phyloP scores from a whole-genome alignment of 2,329 filamentous ascomycete species.

The Claviceps digitariae region DNA sequence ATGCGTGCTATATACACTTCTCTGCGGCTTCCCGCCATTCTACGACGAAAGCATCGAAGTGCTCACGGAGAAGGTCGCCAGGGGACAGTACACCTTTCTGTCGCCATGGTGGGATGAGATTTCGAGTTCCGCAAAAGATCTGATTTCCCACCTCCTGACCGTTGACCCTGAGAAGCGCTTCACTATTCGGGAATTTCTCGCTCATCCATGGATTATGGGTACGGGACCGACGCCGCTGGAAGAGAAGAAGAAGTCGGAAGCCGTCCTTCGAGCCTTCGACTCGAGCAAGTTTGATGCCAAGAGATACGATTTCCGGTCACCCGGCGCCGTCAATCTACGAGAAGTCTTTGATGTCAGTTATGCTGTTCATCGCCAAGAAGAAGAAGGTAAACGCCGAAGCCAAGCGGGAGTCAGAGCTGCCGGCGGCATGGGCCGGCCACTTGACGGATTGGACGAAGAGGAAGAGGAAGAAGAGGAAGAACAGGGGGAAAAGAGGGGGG shows the following conservation, averaged over 20 bases:
- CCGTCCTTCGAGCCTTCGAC: conserved; percentile 40
- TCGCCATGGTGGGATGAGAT: conserved; percentile 99
- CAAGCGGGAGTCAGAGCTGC: conserved; percentile 62
- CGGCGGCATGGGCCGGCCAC: conserved; percentile 42
- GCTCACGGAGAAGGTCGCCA: conserved; percentile 92
- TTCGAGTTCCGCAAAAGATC: conserved; percentile 82
- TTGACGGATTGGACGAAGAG: conserved; percentile 57
- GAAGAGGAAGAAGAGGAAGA: conserved; percentile 28
- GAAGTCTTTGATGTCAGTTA: conserved; percentile 99
- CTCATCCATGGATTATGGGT: conserved; percentile 83
- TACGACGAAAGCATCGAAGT: conserved; percentile 98
- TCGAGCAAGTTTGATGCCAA: conserved; percentile 42
- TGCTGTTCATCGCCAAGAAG: conserved; percentile 90
- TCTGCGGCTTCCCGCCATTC: conserved; percentile 96
- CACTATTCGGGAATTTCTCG: conserved; percentile 82
- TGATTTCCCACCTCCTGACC: conserved; percentile 84
- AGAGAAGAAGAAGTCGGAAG: conserved; percentile 41
- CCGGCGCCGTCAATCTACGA: conserved; percentile 84
- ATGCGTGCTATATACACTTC: conserved; percentile 89
- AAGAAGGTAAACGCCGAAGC: conserved; percentile 84
- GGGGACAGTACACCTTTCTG: conserved; percentile 92
- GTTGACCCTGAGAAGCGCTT: conserved; percentile 94
- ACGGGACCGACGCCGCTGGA: conserved; percentile 44
- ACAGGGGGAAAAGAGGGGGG: neutral
- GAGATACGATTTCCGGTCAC: conserved; percentile 85